Base-by-base conservation (phyloP, 2,329 filamentous ascomycete species). In the Claviceps cyperi region DNA sequence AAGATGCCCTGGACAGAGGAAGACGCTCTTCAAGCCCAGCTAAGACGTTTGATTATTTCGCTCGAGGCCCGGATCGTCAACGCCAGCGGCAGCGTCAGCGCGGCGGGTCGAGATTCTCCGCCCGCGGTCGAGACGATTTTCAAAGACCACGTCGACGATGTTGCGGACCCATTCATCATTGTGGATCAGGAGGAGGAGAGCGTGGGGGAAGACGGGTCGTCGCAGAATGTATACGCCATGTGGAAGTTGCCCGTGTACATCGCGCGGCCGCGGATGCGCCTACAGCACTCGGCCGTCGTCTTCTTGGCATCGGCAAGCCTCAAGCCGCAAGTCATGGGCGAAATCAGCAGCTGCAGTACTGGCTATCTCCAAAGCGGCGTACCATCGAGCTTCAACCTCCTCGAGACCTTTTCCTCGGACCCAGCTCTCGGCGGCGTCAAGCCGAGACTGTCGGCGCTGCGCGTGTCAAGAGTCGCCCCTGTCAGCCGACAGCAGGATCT, bases 381-480 rank as follows among this genome's bases (percentile, higher is more conserved):
- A 24, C 81, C 86, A 0, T 76, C 81, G 6, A 81, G 84, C 1
- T 71, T 86, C 54, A 92, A 91, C 62, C 70, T 91, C n/a, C 76
- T 92, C 14, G 82, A 86, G 60, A 76, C 86, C 3, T 85, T 91
- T 53, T 73, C 75, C 48, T 72, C 71, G 53, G 85, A 89, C 59
- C 77, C 80, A 21, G 75, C 74, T 24, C 69, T 88, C 17, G 70
- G 68, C 15, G 78, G 81, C 37, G 68, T 79, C 24, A 73, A 74
- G 56, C 83, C 86, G 45, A 77, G 78, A 32, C 71, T 92, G 2
- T 88, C 85, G 9, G 84, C 86, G 5, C 71, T 84, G 53, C 75
- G 85, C 46, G 84, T 91, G 36, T 87, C 83, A 41, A 78, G 83
- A 54, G 83, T 90, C 4, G 79, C 82, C 6, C 86, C 84, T 5